Base-by-base conservation (phyloP, 768 basidiomycete genomes). In the Phylloporus arenicola region DNA sequence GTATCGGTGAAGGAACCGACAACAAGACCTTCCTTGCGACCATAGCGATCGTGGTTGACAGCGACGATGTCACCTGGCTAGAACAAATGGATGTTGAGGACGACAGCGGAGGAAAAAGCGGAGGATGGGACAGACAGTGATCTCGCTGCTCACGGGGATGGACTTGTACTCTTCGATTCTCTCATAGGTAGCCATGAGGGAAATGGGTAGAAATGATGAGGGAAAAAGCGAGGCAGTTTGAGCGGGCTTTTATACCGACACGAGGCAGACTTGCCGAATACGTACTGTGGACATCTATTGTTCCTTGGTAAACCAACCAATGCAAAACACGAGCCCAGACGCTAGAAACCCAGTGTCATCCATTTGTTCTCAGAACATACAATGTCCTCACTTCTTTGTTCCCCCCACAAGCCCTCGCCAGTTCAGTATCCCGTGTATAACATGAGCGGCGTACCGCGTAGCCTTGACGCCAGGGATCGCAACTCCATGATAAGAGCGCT, bases 61-160 rank as follows among this genome's bases (percentile, higher is more conserved):
- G 85, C 75, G 68, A 92, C 88, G 63, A 90, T 75, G 66, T 92
- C 89, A 53, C 88, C 89, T 47, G 87, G 79, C 85, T 88, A 50
- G 20, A 20, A 40, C 30, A 43, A 38, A 17, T 9, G 25, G 38
- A n/a, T 11, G 42, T n/a, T 25, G 29, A 34, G 27, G 29, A 27
- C 12, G 37, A 14, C 30, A 11, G 14, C 12, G n/a, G n/a, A 8
- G 8, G 20, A 39, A 39, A 39, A 39, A 30, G n/a, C 30, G 43
- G 35, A 9, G 38, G 19, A 46, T 17, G 35, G 3, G 24, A 61
- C 65, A 27, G 46, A 71, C 69, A 3, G 62, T 59, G 45, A 75
- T 76, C 6, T 75, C 74, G 6, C 74, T 65, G 40, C 64, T 37
- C 37, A 54, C 22, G 19, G 63, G 48, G 46, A 59, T 7, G 11